Conservation (phyloP, 2,329 filamentous ascomycete species). For the Zasmidium citrigriseum region DNA sequence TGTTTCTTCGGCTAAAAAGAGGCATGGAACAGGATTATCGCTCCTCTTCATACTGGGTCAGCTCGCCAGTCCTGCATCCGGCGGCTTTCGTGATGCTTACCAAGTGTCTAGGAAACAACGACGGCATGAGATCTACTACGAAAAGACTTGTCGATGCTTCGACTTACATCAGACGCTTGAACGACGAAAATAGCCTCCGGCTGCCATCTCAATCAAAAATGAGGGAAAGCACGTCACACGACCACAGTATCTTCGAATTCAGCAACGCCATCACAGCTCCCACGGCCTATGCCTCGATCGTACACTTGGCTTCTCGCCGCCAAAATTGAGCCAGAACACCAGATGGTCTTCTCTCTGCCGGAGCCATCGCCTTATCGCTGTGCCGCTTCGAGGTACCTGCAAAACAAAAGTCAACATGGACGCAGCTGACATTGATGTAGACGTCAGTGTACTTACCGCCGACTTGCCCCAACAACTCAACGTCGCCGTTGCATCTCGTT, state of each 20-base stretch:
- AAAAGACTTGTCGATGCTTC: too few relatives aligned
- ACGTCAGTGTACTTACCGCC: neutral
- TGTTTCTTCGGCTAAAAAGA: too few relatives aligned
- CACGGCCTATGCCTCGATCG: neutral
- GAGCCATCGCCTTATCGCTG: neutral
- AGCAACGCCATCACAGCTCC: neutral
- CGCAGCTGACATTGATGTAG: neutral
- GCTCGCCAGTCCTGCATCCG: too few relatives aligned
- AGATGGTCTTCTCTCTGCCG: slow-evolving; percentile 6
- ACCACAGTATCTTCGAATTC: neutral
- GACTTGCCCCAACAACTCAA: neutral
- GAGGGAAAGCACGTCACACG: neutral
- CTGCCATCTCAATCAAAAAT: neutral
- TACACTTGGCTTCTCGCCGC: neutral
- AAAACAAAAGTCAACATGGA: neutral
- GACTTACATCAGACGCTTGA: too few relatives aligned
- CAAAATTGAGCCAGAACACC: slow-evolving; percentile 11
- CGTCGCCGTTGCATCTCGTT: slow-evolving; percentile 1
- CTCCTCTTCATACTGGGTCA: too few relatives aligned
- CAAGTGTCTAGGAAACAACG: too few relatives aligned
- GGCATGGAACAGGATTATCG: too few relatives aligned
- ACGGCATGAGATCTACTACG: too few relatives aligned
- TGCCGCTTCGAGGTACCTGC: neutral
- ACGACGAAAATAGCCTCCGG: too few relatives aligned
- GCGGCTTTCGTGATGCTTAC: too few relatives aligned